phyloP scores from a whole-genome alignment of 192 early-diverging fungal genomes.

The Backusella liffmaniae region DNA sequence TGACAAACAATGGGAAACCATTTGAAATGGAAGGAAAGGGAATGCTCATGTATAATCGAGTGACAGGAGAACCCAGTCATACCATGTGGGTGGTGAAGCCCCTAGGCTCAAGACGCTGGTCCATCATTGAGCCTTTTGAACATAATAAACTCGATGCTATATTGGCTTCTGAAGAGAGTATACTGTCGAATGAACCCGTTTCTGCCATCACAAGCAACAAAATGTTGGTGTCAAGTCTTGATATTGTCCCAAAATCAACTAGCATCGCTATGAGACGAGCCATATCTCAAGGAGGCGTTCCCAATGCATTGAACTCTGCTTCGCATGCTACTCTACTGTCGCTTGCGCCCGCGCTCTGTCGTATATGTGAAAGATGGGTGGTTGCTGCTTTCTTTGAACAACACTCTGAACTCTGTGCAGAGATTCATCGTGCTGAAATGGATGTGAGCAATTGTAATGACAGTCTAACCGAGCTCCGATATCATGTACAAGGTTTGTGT shows the following conservation, averaged over 20 bases:
- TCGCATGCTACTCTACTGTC: conserved; percentile 38
- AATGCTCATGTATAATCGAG: conserved; percentile 75
- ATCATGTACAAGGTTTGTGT: conserved; percentile 38
- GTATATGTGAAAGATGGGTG: conserved; percentile 74
- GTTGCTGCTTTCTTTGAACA: conserved; percentile 72
- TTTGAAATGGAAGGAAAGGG: conserved; percentile 77
- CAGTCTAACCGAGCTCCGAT: conserved; percentile 56
- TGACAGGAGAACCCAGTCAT: conserved; percentile 59
- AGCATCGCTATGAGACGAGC: conserved; percentile 25
- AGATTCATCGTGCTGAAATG: conserved; percentile 77
- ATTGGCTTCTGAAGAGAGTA: background rate
- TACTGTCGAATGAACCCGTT: background rate
- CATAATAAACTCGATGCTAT: background rate
- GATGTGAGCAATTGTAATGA: conserved; percentile 77
- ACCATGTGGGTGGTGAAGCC: conserved; percentile 82
- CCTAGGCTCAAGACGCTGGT: conserved; percentile 24
- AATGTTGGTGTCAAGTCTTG: background rate
- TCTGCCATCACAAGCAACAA: background rate
- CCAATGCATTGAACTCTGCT: conserved; percentile 10
- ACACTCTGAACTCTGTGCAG: conserved; percentile 66
- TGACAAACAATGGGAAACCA: conserved; percentile 15
- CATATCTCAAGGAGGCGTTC: conserved; percentile 26
- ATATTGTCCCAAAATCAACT: conserved; percentile 6
- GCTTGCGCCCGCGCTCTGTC: conserved; percentile 62
- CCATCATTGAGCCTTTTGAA: conserved; percentile 17